A percentile compares a stretch with the other conserved stretches of the same genome.
These are phyloP conservation scores for Macrolepiota fuliginosa DNA, from an alignment of 768 basidiomycete species.

Conservation along the genomic window DNA sequence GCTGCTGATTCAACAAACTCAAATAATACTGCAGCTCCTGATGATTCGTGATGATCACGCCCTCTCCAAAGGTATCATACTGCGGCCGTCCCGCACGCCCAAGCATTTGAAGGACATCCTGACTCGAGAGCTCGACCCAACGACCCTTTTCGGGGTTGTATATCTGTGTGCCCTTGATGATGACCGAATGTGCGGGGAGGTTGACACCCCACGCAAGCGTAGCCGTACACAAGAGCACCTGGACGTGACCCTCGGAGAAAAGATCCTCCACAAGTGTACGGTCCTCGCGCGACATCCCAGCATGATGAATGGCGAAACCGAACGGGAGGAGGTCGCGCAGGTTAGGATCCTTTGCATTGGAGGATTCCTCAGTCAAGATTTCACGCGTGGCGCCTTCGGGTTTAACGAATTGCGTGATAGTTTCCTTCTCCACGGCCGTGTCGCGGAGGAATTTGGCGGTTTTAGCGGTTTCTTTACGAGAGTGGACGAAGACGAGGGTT, in stretches of 20 bases:
- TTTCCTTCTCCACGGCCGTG: slow-evolving; percentile 94
- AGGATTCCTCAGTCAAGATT: slow-evolving; percentile 82
- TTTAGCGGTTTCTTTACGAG: slow-evolving; percentile 97
- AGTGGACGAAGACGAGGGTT: slow-evolving; percentile 96
- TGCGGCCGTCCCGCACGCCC: slow-evolving; percentile 97
- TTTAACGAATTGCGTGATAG: slow-evolving; percentile 93
- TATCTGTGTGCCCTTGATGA: slow-evolving; percentile 99
- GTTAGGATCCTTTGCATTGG: slow-evolving; percentile 78
- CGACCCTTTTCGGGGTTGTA: slow-evolving; percentile 99
- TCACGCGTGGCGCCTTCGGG: slow-evolving; percentile 91
- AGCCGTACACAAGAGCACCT: slow-evolving; percentile 95
- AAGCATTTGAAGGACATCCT: slow-evolving; percentile 98
- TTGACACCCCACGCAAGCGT: slow-evolving; percentile 99
- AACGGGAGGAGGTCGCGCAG: slow-evolving; percentile 91
- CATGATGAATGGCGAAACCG: slow-evolving; percentile 97
- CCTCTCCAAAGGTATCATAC: slow-evolving; percentile 96
- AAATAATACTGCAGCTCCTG: slow-evolving; percentile 96
- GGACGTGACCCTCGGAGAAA: slow-evolving; percentile 88
- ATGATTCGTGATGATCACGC: slow-evolving; percentile 98
- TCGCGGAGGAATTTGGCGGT: slow-evolving; percentile 94
- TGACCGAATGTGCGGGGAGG: slow-evolving; percentile 94
- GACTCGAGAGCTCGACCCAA: slow-evolving; percentile 94
- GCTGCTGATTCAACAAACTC: slow-evolving; percentile 91
- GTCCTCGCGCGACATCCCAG: slow-evolving; percentile 92
- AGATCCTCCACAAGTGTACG: slow-evolving; percentile 91